A percentile compares a stretch with the other conserved stretches of the same genome.
Evolutionary conservation across 2,329 filamentous ascomycete species (phyloP).

Genomic region (Coniochaeta sp.): DNA sequence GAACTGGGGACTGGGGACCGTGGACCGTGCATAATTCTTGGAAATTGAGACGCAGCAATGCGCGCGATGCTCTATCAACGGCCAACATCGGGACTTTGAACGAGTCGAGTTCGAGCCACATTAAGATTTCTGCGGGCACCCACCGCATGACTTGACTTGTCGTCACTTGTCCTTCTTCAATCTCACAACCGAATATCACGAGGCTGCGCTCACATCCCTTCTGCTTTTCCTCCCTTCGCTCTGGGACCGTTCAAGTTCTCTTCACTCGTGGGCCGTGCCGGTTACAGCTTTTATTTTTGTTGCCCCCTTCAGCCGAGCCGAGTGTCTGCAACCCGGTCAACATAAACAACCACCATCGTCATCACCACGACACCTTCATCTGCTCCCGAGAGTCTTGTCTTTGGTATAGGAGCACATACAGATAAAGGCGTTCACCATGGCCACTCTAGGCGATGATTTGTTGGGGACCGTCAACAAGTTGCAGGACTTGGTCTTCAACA

Average conservation of each 20-base stretch:
- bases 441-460: constrained; percentile 90
- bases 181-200: not conserved
- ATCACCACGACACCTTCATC: not conserved
- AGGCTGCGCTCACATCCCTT: not conserved
- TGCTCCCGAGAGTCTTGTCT: not conserved
- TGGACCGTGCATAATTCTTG: constrained; percentile 11
- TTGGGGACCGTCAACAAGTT: constrained; percentile 95
- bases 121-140: constrained; percentile 12
- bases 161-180: not conserved
- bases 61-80: constrained; percentile 4
- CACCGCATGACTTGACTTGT: constrained; percentile 7
- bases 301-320: not conserved
- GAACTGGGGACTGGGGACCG: not conserved
- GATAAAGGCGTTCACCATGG: constrained; percentile 50
- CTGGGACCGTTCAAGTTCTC: not conserved
- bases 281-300: not conserved
- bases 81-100: constrained; percentile 8
- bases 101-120: constrained; percentile 6
- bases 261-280: not conserved
- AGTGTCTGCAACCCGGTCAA: not conserved
- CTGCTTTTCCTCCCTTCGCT: not conserved
- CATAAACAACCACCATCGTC: not conserved
- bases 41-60: constrained; percentile 12
- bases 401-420: not conserved
- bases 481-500: constrained; percentile 98